Percentiles rank a stretch among this genome's conserved stretches.
phyloP scores from a whole-genome alignment of 2,329 filamentous ascomycete species.

The Beauveria caledonica region DNA sequence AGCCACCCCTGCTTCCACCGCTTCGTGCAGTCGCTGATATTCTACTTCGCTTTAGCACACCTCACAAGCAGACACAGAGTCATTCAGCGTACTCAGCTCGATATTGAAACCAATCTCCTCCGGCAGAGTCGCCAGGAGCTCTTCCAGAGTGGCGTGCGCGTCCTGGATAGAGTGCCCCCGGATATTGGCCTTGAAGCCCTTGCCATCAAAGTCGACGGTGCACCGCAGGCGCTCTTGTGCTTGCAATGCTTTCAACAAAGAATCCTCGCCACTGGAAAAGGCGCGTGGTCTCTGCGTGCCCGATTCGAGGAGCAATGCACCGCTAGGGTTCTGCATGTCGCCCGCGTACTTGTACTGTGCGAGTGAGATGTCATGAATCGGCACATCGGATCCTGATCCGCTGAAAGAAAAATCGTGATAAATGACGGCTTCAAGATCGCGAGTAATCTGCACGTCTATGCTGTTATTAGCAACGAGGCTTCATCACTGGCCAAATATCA shows the following conservation, averaged over 20 bases:
- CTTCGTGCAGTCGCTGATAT: slow-evolving; percentile 32
- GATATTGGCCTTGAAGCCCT: slow-evolving; percentile 32
- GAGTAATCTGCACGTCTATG: slow-evolving; percentile 32
- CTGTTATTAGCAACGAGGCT: neutral
- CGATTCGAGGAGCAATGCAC: neutral
- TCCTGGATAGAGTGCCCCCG: slow-evolving; percentile 31
- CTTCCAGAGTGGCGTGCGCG: slow-evolving; percentile 28
- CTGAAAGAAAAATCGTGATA: slow-evolving; percentile 35
- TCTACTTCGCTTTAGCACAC: slow-evolving; percentile 18
- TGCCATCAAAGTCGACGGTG: slow-evolving; percentile 30
- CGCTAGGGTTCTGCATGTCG: slow-evolving; percentile 15
- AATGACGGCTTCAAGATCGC: slow-evolving; percentile 30
- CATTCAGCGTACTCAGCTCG: slow-evolving; percentile 27
- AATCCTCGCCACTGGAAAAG: slow-evolving; percentile 17
- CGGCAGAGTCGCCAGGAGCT: slow-evolving; percentile 27
- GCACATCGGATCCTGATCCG: slow-evolving; percentile 32
- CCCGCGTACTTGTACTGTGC: slow-evolving; percentile 29
- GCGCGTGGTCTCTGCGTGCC: slow-evolving; percentile 15
- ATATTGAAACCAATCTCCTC: slow-evolving; percentile 29
- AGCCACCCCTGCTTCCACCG: slow-evolving; percentile 24
- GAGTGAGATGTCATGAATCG: slow-evolving; percentile 30
- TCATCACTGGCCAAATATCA: neutral
- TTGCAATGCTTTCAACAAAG: slow-evolving; percentile 15
- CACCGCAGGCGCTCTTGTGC: slow-evolving; percentile 26
- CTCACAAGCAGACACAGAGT: neutral